Base-by-base conservation (phyloP, 805 yeast species). In the Phaffomyces opuntiae region DNA sequence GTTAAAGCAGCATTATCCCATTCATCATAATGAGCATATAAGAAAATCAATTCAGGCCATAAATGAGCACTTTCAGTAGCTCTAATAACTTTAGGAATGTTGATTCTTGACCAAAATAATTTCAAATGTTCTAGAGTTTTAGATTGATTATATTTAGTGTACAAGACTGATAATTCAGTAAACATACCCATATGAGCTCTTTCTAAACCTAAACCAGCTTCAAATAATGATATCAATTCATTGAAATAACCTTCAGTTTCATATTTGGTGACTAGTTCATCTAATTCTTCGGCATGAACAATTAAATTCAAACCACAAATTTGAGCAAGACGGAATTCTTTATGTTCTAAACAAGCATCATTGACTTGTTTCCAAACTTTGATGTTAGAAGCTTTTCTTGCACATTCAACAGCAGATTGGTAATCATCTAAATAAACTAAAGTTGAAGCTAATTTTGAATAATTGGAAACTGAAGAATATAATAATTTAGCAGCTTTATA, bases 131-230 rank as follows among this genome's bases (percentile, higher is more conserved):
- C 98, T 88, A 87, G 86, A 45, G 95, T 86, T 68, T 81, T 84
- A 43, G 81, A 86, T 27, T 97, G 96, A 51, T 80, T 78, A 69
- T 90, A 93, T 66, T 90, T 91, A 53, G 95, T 78, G 71, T 91
- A 93, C 56, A 93, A 73, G 40, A 87, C 75, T 21, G 98, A 96
- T 57, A 93, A 76, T 68, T 90, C 97, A 11, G 99, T 93, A 66
- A 93, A 93, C 97, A 93, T 91, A 57, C 98, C 99, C 99, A 93
- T 93, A 64, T 93, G 99, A 35, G 99, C 99, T 66, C 99, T 86
- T 73, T 93, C 99, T 56, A 93, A 76, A 37, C 96, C 95, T 49
- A 93, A 76, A 53, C 98, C 98, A 58, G 89, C 91, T 68, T 93
- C 99, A 59, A 93, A 88, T 59, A 93, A 77, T 16, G 96, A 80